Conservation (phyloP, 78 protist genomes). For the Pigoraptor vietnamica region DNA sequence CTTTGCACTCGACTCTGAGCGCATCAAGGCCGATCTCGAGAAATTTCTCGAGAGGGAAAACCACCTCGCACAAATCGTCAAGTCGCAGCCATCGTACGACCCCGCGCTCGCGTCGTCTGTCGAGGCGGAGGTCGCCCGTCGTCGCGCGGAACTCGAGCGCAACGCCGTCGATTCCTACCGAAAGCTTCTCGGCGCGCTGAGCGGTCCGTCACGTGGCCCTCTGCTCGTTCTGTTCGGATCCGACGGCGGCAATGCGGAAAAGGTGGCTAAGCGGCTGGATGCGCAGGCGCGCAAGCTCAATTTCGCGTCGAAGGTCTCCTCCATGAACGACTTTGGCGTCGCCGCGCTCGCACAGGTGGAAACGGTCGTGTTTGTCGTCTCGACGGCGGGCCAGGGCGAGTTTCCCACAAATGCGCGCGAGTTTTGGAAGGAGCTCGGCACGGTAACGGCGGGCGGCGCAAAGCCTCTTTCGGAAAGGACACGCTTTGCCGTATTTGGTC, state of each 20-base stretch:
- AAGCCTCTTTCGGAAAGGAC: not conserved
- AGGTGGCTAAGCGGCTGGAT: slow-evolving; percentile 21
- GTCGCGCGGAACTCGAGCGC: not conserved
- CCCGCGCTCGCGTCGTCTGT: not conserved
- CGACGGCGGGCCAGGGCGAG: slow-evolving; percentile 69
- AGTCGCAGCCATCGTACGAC: not conserved
- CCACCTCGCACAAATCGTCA: not conserved
- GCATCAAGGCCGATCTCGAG: not conserved
- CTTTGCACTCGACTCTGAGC: slow-evolving; percentile 50
- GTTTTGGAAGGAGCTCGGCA: slow-evolving; percentile 40
- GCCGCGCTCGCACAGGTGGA: not conserved
- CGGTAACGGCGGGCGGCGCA: not conserved
- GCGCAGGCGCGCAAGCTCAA: not conserved
- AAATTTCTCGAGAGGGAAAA: not conserved
- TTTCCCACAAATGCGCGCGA: slow-evolving; percentile 36
- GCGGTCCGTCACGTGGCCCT: not conserved
- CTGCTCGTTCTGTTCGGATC: slow-evolving; percentile 44
- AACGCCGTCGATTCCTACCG: not conserved
- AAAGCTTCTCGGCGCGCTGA: not conserved
- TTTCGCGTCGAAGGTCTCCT: not conserved
- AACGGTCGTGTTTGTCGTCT: slow-evolving; percentile 21
- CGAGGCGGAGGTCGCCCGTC: not conserved
- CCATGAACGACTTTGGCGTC: slow-evolving; percentile 18
- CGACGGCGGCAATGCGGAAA: slow-evolving; percentile 59
- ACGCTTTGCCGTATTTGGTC: slow-evolving; percentile 41